Conservation (phyloP, 495 filamentous ascomycete species). For the Aspergillus nanangensis region DNA sequence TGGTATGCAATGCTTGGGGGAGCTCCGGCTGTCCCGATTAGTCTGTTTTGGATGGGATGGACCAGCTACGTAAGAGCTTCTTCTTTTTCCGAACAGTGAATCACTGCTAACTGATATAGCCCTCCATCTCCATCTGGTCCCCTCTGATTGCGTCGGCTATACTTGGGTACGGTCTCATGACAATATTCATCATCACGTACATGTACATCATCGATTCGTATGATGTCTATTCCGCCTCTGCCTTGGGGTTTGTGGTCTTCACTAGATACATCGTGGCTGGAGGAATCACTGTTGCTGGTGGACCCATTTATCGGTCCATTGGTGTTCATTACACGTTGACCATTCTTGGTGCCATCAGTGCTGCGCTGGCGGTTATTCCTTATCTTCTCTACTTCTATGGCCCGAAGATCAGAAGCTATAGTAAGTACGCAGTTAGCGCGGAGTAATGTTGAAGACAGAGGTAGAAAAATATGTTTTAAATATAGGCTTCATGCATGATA, state of each 20-base stretch:
- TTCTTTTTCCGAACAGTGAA: not conserved
- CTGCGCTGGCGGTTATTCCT: constrained; percentile 42
- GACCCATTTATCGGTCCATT: constrained; percentile 43
- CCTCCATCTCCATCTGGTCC: constrained; percentile 47
- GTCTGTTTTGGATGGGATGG: constrained; percentile 63
- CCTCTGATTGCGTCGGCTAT: constrained; percentile 39
- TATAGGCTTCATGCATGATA: no score
- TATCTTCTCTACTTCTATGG: constrained; percentile 50
- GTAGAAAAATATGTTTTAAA: no score
- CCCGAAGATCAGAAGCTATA: constrained; percentile 33
- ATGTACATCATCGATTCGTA: constrained; percentile 52
- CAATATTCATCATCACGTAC: constrained; percentile 42
- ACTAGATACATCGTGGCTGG: constrained; percentile 44
- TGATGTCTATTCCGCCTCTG: constrained; percentile 30
- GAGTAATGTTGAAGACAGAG: no score
- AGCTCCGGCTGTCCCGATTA: constrained; percentile 48
- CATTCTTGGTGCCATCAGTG: constrained; percentile 41
- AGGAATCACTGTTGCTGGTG: constrained; percentile 35
- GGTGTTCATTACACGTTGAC: constrained; percentile 50
- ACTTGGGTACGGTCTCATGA: constrained; percentile 47
- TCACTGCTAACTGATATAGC: constrained; percentile 15
- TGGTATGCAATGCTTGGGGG: constrained; percentile 55
- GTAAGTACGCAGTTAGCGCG: constrained; percentile 29
- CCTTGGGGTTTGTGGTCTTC: constrained; percentile 40
- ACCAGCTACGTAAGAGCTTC: constrained; percentile 32